These are phyloP conservation scores for Zymoseptoria crescenta DNA, from an alignment of 2,329 filamentous ascomycete species.

Conservation along the genomic window DNA sequence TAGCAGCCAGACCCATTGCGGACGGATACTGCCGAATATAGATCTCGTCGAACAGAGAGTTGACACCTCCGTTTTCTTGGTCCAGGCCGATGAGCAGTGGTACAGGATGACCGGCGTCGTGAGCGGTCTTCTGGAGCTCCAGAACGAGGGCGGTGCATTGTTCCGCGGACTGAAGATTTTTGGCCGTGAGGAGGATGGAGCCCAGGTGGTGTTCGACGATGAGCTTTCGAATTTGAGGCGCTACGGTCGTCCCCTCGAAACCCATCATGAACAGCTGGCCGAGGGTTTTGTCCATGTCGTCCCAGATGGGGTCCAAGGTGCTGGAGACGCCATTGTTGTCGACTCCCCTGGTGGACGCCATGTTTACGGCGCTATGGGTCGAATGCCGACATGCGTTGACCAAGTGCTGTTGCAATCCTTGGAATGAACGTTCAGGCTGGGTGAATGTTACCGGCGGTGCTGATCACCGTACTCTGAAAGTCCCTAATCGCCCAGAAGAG, in stretches of 20 bases:
- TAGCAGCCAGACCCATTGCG: constrained; percentile 93
- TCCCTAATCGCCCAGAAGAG: neutral
- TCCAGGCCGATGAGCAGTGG: constrained; percentile 86
- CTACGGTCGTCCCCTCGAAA: constrained; percentile 77
- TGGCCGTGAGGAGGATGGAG: constrained; percentile 74
- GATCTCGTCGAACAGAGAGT: constrained; percentile 91
- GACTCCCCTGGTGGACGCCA: neutral
- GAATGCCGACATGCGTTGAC: neutral
- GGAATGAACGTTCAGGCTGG: neutral
- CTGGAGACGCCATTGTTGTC: neutral
- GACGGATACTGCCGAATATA: constrained; percentile 95
- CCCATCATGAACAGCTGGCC: constrained; percentile 53
- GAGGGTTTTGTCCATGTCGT: constrained; percentile 60
- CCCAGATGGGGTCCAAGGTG: constrained; percentile 50
- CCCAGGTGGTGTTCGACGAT: constrained; percentile 83
- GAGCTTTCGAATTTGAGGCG: constrained; percentile 70
- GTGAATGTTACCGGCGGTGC: neutral
- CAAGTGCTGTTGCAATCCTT: neutral
- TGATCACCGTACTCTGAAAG: neutral
- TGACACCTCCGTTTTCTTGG: constrained; percentile 96
- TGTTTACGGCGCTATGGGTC: neutral
- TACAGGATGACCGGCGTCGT: constrained; percentile 79
- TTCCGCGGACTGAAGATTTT: constrained; percentile 81
- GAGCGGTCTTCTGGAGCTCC: constrained; percentile 86
- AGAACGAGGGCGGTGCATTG: constrained; percentile 82